phyloP scores from a whole-genome alignment of 2,329 filamentous ascomycete genomes.

The Penicillium sp. region DNA sequence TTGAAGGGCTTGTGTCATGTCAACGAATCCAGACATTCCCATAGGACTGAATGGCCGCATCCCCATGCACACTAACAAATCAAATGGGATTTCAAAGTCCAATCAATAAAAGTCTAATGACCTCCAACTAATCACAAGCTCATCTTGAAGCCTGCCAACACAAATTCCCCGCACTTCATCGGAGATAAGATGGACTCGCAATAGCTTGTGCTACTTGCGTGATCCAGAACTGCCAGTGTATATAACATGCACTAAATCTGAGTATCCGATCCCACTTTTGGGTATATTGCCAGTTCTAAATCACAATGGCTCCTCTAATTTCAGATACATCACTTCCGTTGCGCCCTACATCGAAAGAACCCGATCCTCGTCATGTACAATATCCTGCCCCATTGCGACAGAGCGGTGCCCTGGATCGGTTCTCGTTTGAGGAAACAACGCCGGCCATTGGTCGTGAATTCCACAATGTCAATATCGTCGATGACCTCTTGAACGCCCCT shows the following conservation, averaged over 20 bases:
- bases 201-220: not conserved
- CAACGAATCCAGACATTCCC: not conserved
- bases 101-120: not conserved
- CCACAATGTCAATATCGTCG: conserved; percentile 40
- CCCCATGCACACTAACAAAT: not conserved
- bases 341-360: conserved; percentile 1
- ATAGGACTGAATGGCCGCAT: not conserved
- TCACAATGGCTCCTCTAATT: conserved; percentile 10
- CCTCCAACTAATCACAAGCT: not conserved
- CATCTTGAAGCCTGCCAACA: not conserved
- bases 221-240: not conserved
- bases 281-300: not conserved
- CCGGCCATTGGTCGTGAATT: conserved; percentile 43
- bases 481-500: conserved; percentile 53
- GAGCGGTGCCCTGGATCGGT: conserved; percentile 39
- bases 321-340: conserved; percentile 6
- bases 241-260: not conserved
- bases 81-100: not conserved
- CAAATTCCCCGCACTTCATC: not conserved
- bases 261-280: not conserved
- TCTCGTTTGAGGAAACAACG: conserved; percentile 42
- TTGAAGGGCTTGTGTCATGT: not conserved
- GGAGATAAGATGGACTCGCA: not conserved
- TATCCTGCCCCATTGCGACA: conserved; percentile 27
- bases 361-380: conserved; percentile 1